Evolutionary conservation across 2,329 filamentous ascomycete genomes (phyloP), one percentile per base, ranked within the genome.

Genomic region (Fusarium sacchari): DNA sequence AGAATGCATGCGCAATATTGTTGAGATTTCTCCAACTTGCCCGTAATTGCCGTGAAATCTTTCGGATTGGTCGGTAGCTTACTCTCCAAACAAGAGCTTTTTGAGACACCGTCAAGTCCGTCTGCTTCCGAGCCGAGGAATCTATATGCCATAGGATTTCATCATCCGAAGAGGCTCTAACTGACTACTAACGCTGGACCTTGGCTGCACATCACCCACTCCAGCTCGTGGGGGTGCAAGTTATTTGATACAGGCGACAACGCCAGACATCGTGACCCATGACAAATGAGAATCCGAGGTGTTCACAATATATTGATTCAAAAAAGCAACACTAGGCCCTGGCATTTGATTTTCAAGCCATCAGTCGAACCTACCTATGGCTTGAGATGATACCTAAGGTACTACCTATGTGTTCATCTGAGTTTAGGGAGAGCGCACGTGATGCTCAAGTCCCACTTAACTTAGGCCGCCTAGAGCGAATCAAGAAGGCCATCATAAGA

Each of bases 401-500:
- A n/a, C n/a, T n/a, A n/a, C n/a, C n/a, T 32, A 32, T 11, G 12
- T 37, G 18, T 40, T 17, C 20, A 28, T 28, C 26, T 22, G 26
- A 39, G 34, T 20, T 39, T 28, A 28, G 55, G 42, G 13, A n/a
- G 17, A 14, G 7, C 34, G 37, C 72, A 68, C 57, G 61, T 53
- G 55, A 67, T 13, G 13, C 26, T 13, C 1, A 3, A 4, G 2
- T 5, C n/a, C 66, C 66, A 70, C 36, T 65, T 65, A 40, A 22
- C 15, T 32, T 30, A 17, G 24, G 26, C n/a, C 32, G 12, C 24
- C 76, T 78, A 74, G 69, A 53, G 56, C 59, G 55, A 64, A 55
- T 26, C 59, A 26, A 64, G 47, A 58, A 72, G 63, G 67, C 69
- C 67, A 42, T 56, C 43, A 50, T 53, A 49, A 55, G 52, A 60